phyloP scores from a whole-genome alignment of 2,329 filamentous ascomycete genomes.

The Aureobasidium melanogenum region DNA sequence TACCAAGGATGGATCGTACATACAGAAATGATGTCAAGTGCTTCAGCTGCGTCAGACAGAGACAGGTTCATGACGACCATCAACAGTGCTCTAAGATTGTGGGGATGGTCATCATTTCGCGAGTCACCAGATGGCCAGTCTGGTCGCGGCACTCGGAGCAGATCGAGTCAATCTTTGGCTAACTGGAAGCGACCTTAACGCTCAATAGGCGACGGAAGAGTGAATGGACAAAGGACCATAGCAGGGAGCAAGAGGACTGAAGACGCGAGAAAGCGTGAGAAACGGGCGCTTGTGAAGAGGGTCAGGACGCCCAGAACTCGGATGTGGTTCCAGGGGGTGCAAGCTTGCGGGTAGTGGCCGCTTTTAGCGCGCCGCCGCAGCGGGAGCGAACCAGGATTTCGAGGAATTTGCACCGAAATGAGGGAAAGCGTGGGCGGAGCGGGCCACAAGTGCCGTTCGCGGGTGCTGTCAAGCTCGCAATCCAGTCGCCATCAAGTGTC shows the following conservation, averaged over 20 bases:
- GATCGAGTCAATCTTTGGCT: not conserved
- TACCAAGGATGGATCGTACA: not conserved
- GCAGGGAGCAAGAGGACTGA: not conserved
- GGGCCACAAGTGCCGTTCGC: conserved; percentile 10
- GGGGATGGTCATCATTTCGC: conserved; percentile 5
- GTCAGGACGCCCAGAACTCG: conserved; percentile 7
- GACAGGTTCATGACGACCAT: conserved; percentile 7
- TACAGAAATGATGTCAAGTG: not conserved
- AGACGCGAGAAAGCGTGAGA: conserved; percentile 8
- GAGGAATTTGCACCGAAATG: not conserved
- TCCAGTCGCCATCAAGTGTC: conserved; percentile 2
- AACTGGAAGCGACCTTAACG: conserved; percentile 1
- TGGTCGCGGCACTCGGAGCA: conserved; percentile 3
- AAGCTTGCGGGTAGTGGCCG: conserved; percentile 5
- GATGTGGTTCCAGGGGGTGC: conserved; percentile 1
- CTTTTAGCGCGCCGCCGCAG: not conserved
- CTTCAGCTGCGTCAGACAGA: conserved; percentile 6
- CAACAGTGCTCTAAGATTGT: not conserved
- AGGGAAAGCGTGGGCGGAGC: not conserved
- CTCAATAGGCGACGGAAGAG: conserved; percentile 7
- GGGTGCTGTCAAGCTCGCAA: conserved; percentile 11
- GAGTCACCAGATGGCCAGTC: conserved; percentile 8
- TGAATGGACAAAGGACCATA: not conserved
- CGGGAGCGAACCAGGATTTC: not conserved
- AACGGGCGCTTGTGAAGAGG: conserved; percentile 1